phyloP scores from a whole-genome alignment of 2,329 filamentous ascomycete genomes.

The Aureobasidium melanogenum region DNA sequence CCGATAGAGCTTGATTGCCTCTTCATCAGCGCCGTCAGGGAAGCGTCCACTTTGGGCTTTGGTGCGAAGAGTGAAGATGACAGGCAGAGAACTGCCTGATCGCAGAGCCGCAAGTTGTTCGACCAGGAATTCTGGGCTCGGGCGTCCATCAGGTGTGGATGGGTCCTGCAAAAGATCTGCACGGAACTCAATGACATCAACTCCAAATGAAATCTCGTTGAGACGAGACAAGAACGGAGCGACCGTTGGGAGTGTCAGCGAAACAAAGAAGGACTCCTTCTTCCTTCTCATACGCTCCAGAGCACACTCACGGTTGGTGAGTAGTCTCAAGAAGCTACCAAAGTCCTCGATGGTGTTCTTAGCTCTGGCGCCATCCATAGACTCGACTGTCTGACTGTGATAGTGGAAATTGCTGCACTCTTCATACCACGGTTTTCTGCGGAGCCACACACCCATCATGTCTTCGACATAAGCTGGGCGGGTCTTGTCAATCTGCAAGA shows the following conservation, averaged over 20 bases:
- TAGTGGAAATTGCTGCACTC: conserved; percentile 94
- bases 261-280: conserved; percentile 80
- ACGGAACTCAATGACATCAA: conserved; percentile 89
- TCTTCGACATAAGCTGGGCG: conserved; percentile 88
- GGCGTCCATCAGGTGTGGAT: conserved; percentile 46
- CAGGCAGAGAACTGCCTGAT: conserved; percentile 60
- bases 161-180: conserved; percentile 80
- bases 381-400: conserved; percentile 61
- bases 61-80: conserved; percentile 90
- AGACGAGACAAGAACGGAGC: conserved; percentile 55
- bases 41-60: conserved; percentile 80
- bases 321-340: conserved; percentile 58
- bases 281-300: conserved; percentile 54
- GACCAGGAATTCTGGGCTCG: conserved; percentile 65
- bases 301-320: conserved; percentile 51
- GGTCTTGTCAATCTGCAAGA: conserved; percentile 79
- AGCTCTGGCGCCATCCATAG: conserved; percentile 22
- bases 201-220: conserved; percentile 66
- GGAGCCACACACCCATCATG: conserved; percentile 82
- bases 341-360: conserved; percentile 57
- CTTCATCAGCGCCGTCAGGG: conserved; percentile 61
- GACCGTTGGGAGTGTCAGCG: conserved; percentile 73
- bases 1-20: conserved; percentile 63
- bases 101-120: conserved; percentile 75
- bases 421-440: conserved; percentile 80